Conservation (phyloP, 2,329 filamentous ascomycete species). For the Clonostachys solani region DNA sequence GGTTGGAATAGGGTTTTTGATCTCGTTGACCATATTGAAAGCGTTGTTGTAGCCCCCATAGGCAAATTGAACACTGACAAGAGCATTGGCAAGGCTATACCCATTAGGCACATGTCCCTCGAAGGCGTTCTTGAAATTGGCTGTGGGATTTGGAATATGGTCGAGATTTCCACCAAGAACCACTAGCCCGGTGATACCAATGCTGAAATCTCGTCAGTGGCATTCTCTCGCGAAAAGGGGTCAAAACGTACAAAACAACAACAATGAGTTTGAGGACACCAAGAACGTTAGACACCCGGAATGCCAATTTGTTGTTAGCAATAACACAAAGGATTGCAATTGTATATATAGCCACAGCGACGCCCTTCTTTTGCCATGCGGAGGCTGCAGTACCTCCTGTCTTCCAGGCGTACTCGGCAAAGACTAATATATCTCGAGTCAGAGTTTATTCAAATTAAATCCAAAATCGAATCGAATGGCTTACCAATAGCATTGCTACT, state of each 20-base stretch:
- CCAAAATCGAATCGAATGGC: no score
- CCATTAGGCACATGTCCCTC: slow-evolving; percentile 27
- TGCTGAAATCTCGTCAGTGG: slow-evolving; percentile 9
- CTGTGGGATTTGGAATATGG: slow-evolving; percentile 38
- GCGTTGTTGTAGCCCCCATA: slow-evolving; percentile 63
- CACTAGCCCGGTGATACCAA: slow-evolving; percentile 56
- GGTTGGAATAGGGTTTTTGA: slow-evolving; percentile 50
- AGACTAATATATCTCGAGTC: slow-evolving; percentile 16
- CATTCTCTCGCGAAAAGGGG: slow-evolving; percentile 24
- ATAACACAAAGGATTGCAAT: slow-evolving; percentile 50
- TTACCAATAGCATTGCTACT: slow-evolving; percentile 57
- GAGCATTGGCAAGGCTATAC: slow-evolving; percentile 46
- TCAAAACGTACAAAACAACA: slow-evolving; percentile 54
- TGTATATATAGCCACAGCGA: slow-evolving; percentile 61
- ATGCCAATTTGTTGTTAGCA: slow-evolving; percentile 55
- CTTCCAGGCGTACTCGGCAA: slow-evolving; percentile 59
- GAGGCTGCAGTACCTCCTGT: slow-evolving; percentile 45
- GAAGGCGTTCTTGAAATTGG: slow-evolving; percentile 59
- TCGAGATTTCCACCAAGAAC: slow-evolving; percentile 52
- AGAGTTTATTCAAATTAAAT: no score
- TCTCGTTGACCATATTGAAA: slow-evolving; percentile 56
- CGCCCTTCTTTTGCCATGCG: slow-evolving; percentile 61
- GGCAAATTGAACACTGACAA: slow-evolving; percentile 55
- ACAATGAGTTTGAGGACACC: slow-evolving; percentile 58
- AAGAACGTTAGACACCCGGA: slow-evolving; percentile 54